Base-by-base conservation (phyloP, 1,284 basidiomycete species). In the Dichomitus squalens region DNA sequence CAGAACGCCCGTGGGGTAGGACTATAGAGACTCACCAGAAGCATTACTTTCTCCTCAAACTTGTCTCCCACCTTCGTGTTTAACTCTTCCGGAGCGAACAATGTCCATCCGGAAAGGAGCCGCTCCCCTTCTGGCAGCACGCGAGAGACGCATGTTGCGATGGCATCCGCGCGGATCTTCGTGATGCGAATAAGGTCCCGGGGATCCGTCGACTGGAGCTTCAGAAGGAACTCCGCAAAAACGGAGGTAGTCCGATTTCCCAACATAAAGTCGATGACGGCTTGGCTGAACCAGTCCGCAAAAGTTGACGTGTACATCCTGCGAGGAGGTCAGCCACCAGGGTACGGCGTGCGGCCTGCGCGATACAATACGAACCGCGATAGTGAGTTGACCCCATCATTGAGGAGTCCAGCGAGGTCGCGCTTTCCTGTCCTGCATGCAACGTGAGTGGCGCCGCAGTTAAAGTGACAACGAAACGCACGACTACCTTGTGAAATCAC, bases 231-330 rank as follows among this genome's bases (percentile, higher is more conserved):
- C 72, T 97, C 95, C 34, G 92, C 90, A 74, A 97, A 97, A 4
- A 96, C 93, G 33, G 89, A 82, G 21, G 87, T 70, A 0, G 87
- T 90, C 56, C 95, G 89, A 71, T 95, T 87, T 25, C 95, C 95
- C 49, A 95, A 86, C 79, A 93, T 86, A 70, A 90, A 97, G 70
- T 96, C 94, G 65, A 96, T 94, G 49, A 95, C 92, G 1, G 95
- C 92, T 77, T 99, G 96, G 52, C 86, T 89, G 75, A 98, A 99
- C 86, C 96, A 98, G 75, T 98, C 96, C 57, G 90, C 89, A 67
- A 96, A 93, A 3, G 91, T 90, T 20, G 92, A 87, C 7, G 88
- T 87, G 72, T 92, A 93, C 87, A 93, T 85, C 68, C 92, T 85
- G 60, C 18, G 14, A 18, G 33, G 27, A 16, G 34, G 16, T 60